These are phyloP conservation scores for Linanthus parryae DNA, from an alignment of 148 eudicot genomes.

Conservation along the genomic window DNA sequence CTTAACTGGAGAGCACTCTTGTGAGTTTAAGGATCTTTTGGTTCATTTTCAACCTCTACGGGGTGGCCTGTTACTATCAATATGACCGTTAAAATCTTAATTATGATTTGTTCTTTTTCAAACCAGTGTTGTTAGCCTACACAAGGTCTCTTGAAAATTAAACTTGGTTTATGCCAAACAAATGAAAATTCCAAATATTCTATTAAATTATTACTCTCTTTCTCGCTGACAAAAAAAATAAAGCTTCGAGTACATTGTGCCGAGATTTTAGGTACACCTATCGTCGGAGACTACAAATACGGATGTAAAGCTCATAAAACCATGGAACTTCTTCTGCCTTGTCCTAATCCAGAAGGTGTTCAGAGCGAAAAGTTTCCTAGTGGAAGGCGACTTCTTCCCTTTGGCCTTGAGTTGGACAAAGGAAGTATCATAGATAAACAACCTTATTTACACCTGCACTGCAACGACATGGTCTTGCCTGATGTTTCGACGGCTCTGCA, in stretches of 20 bases:
- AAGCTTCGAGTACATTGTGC: slow-evolving; percentile 96
- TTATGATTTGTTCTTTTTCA: too few relatives aligned
- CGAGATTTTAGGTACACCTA: slow-evolving; percentile 83
- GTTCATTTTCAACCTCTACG: too few relatives aligned
- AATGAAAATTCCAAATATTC: too few relatives aligned
- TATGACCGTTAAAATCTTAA: too few relatives aligned
- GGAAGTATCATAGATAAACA: slow-evolving; percentile 69
- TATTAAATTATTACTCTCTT: too few relatives aligned
- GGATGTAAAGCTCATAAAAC: slow-evolving; percentile 83
- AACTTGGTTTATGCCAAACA: too few relatives aligned
- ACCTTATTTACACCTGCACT: slow-evolving; percentile 22
- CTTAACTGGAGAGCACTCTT: too few relatives aligned
- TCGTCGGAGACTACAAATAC: slow-evolving; percentile 91
- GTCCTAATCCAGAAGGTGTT: slow-evolving; percentile 7
- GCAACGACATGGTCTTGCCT: slow-evolving; percentile 9
- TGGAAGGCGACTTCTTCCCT: slow-evolving; percentile 10
- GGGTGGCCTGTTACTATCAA: too few relatives aligned
- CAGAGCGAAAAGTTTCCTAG: slow-evolving; percentile 9
- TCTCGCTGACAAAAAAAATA: slow-evolving; percentile 11
- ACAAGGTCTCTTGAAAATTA: too few relatives aligned
- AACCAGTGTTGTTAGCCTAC: too few relatives aligned
- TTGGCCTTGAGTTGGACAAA: slow-evolving; percentile 36
- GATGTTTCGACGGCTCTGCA: slow-evolving; percentile 2
- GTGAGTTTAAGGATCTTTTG: too few relatives aligned
- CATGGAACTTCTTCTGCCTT: slow-evolving; percentile 33